Conservation (phyloP, 805 yeast genomes). For the Crinitomyces ghanaensis region DNA sequence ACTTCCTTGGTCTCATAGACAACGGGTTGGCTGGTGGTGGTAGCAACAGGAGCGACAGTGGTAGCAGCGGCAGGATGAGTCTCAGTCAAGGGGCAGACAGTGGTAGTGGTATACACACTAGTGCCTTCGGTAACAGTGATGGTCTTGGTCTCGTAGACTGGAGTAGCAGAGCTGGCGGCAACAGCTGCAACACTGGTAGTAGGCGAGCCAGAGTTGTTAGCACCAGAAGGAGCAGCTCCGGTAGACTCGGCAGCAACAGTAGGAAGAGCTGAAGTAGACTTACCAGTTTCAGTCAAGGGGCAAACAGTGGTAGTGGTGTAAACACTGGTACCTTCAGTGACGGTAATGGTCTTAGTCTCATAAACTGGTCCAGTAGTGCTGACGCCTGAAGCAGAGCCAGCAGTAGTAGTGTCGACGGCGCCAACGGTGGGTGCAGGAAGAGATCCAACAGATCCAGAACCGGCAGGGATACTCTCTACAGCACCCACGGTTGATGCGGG, state of each 20-base stretch:
- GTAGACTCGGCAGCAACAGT: neutral
- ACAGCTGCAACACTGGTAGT: neutral
- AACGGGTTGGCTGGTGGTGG: conserved; percentile 1
- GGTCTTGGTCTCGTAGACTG: neutral
- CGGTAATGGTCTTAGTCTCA: conserved; percentile 3
- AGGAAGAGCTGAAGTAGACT: neutral
- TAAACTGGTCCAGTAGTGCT: neutral
- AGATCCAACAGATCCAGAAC: neutral
- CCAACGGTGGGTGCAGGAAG: neutral
- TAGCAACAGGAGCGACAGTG: conserved; percentile 1
- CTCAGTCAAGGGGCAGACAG: neutral
- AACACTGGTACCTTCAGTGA: conserved; percentile 8
- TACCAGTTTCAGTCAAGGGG: conserved; percentile 6
- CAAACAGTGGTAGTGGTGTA: conserved; percentile 9
- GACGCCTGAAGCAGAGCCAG: neutral
- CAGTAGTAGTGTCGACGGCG: neutral
- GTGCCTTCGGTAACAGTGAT: neutral
- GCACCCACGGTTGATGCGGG: neutral
- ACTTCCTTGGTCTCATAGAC: conserved; percentile 8
- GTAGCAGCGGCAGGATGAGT: neutral
- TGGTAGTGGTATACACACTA: neutral
- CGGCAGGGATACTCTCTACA: neutral
- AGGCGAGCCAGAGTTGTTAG: neutral
- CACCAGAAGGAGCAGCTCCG: conserved; percentile 1
- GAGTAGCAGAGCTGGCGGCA: neutral